Evolutionary conservation across 768 basidiomycete genomes (phyloP), one percentile per base, ranked within the genome.

Genomic region (Collybiopsis luxurians): DNA sequence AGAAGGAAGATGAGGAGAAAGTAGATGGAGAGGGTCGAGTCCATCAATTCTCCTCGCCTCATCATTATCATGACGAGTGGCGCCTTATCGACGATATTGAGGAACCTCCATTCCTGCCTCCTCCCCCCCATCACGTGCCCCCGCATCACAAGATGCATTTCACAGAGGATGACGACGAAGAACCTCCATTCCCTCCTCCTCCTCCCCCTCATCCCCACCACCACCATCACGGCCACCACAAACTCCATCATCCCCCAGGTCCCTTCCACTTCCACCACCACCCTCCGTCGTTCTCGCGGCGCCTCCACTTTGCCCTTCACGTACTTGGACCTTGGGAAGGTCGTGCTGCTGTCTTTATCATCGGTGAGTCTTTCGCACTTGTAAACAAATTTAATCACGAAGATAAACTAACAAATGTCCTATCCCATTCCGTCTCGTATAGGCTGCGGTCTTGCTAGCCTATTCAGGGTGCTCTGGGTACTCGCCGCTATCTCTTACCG

Each of bases 361-460:
- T 93, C 15, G 91, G 90, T 83, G 49, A 63, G 82, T n/a, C n/a
- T 76, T 23, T 40, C 12, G 27, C 13, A 6, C n/a, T 26, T 17
- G 12, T 13, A 11, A n/a, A n/a, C 11, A 31, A 15, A 9, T 48
- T 23, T 17, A 11, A 43, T 39, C 42, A n/a, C n/a, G n/a, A n/a
- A n/a, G n/a, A n/a, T n/a, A n/a, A n/a, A n/a, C n/a, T n/a, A n/a
- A n/a, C n/a, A n/a, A n/a, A n/a, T n/a, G n/a, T 40, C 38, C 44
- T 12, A 42, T 28, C 11, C 24, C 10, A 2, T 48, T 39, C 48
- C 17, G 31, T 56, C 26, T 63, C 40, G 39, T 56, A 28, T 60
- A 90, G 89, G 90, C n/a, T 91, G 89, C 63, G 90, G 90, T 50
- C 81, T 92, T 53, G 91, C 91, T 54, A 90, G 91, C 43, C 79